Conservation (phyloP, 805 yeast genomes). For the Barnettozyma populi region DNA sequence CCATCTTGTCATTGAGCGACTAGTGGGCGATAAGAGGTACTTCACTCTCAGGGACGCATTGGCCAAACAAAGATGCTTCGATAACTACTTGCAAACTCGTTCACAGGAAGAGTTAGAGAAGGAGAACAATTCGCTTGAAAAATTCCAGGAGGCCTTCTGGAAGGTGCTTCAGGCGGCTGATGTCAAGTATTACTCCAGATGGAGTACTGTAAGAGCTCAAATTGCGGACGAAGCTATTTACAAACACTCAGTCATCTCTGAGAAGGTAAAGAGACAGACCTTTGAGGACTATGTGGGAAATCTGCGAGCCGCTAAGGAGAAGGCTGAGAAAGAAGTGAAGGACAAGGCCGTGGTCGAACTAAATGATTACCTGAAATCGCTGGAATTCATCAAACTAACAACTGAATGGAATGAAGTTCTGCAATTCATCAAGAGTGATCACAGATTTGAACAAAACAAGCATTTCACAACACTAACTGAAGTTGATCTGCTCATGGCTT, state of each 20-base stretch:
- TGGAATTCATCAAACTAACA: conserved; percentile 22
- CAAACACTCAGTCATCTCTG: conserved; percentile 53
- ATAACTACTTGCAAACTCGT: conserved; percentile 51
- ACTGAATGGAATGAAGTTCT: conserved; percentile 21
- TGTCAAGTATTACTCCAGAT: conserved; percentile 54
- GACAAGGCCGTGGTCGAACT: conserved; percentile 49
- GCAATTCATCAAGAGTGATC: conserved; percentile 29
- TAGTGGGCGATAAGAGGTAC: conserved; percentile 56
- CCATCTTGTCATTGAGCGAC: conserved; percentile 51
- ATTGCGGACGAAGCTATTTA: conserved; percentile 64
- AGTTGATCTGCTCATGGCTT: conserved; percentile 55
- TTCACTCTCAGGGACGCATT: conserved; percentile 63
- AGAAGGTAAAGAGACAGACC: conserved; percentile 47
- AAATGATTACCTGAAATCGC: conserved; percentile 40
- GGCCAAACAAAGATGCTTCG: conserved; percentile 55
- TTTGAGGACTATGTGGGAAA: conserved; percentile 45
- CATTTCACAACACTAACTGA: conserved; percentile 48
- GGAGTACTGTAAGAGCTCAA: conserved; percentile 52
- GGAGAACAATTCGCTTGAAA: conserved; percentile 47
- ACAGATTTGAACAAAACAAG: conserved; percentile 53
- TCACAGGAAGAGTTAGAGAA: conserved; percentile 46
- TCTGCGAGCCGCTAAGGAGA: conserved; percentile 30
- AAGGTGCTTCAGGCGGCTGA: conserved; percentile 40
- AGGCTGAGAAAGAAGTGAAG: conserved; percentile 25
- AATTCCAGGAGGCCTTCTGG: conserved; percentile 49